Conservation (phyloP, 129 eudicot species). For the sunflower (Helianthus annuus) region HanXRQr2.0-SUNRISE NC_035444.2:32816881-32817380, state of each 20-base stretch:
- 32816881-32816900: no score
- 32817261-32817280: constrained; percentile 54
- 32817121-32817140: constrained; percentile 21
- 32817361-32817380: constrained; percentile 60
- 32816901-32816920: no score
- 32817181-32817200: constrained; percentile 18
- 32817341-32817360: constrained; percentile 52
- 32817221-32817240: constrained; percentile 69
- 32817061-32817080: constrained; percentile 14
- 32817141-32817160: constrained; percentile 10
- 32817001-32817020: neutral
- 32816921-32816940: no score
- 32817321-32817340: constrained; percentile 46
- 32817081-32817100: constrained; percentile 25
- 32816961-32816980: no score
- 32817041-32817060: neutral
- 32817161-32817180: constrained; percentile 2
- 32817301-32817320: constrained; percentile 79
- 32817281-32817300: constrained; percentile 64
- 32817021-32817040: neutral
- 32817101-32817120: constrained; percentile 6
- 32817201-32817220: constrained; percentile 51
- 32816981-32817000: neutral
- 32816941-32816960: no score
- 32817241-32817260: constrained; percentile 45